A percentile compares a stretch with the other conserved stretches of the same genome.
Conservation (phyloP, 306 rosid species). For the Prunus persica region DNA sequence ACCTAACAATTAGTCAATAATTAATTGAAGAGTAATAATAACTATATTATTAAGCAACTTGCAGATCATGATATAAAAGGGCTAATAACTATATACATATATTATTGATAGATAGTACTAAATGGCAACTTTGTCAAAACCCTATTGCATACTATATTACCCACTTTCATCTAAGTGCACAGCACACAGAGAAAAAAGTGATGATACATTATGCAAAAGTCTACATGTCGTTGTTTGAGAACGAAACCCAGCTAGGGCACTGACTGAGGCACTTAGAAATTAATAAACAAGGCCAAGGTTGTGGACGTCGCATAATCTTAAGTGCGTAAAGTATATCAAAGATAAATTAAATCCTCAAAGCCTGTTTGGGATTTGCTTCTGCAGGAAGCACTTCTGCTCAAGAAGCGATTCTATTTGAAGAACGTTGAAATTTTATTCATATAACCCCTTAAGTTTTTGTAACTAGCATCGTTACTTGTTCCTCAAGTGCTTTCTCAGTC, state of each 20-base stretch:
- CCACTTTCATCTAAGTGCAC: conserved; percentile 2
- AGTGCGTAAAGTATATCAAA: not conserved
- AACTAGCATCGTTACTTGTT: not conserved
- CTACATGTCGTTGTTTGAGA: not conserved
- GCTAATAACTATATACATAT: no score
- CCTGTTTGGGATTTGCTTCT: no score
- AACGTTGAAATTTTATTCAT: no score
- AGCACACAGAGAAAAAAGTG: not conserved
- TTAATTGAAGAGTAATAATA: not conserved
- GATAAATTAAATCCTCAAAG: not conserved
- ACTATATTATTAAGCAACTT: not conserved
- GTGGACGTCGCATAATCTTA: not conserved
- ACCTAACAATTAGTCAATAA: not conserved
- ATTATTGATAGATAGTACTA: no score
- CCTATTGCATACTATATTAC: not conserved
- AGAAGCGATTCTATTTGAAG: no score
- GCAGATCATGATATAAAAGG: not conserved
- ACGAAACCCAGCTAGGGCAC: not conserved
- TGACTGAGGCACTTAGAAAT: not conserved
- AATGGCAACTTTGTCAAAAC: no score
- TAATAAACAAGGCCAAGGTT: not conserved
- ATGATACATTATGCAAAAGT: not conserved
- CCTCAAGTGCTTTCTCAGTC: not conserved
- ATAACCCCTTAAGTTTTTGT: no score
- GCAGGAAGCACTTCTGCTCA: no score